Base-by-base conservation (phyloP, 2,329 filamentous ascomycete genomes). In the Lecanosticta acicola region DNA sequence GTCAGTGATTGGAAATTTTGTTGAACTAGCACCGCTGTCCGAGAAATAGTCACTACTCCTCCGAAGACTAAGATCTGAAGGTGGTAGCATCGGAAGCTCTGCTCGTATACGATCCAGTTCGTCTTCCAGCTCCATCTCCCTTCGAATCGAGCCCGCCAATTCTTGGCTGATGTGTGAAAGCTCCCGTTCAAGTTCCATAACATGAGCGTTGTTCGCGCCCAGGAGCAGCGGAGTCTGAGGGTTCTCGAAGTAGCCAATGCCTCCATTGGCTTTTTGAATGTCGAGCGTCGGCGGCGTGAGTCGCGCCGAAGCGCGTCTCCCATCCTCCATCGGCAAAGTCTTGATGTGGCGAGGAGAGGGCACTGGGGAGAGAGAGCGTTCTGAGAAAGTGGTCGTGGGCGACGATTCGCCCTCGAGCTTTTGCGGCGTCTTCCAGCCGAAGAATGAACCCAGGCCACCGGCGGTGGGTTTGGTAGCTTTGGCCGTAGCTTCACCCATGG, bases 1-100 rank as follows among this genome's bases (percentile, higher is more conserved):
- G 49, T 78, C 73, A 38, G 87, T 84, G 50, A 77, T 71, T 1
- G 84, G 83, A 60, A 83, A 84, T 60, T 88, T 85, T 43, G 87
- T 78, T 1, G 88, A 91, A 66, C 88, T 91, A 47, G 87, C 84
- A 24, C 93, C 93, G 4, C 90, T 95, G 66, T 98, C 93, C 2
- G 93, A 98, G 66, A 93, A 98, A 70, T 98, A 97, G 69, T 98
- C 93, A 69, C 93, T 97, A 8, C 87, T 94, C 50, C 91, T 80
- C 64, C 85, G 84, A 53, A 79, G 82, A 20, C 76, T 63, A n/a
- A 73, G 67, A n/a, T 60, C 57, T 19, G 54, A 50, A 59, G 56
- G 72, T 14, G 58, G 49, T 63, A 66, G 74, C 69, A 60, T 75
- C 62, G 67, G 81, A 76, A 66, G 74, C 61, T 96, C 89, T n/a